These are phyloP conservation scores for Mimosa pudica DNA, from an alignment of 306 rosid species.

Conservation along the genomic window DNA sequence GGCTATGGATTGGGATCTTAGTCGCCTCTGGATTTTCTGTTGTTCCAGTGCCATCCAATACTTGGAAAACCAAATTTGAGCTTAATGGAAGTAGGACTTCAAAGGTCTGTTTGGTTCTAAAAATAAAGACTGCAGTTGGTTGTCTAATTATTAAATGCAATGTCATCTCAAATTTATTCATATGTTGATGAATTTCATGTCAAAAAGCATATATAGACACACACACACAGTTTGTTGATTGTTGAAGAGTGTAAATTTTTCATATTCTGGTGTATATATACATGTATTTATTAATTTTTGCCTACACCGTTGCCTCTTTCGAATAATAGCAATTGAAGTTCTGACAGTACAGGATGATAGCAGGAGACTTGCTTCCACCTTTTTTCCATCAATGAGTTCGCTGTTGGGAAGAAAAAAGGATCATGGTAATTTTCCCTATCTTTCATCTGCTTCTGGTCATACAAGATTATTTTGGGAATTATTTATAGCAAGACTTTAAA, in stretches of 20 bases:
- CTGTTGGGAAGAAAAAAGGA: constrained; percentile 2
- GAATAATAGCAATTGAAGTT: neutral
- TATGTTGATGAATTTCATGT: neutral
- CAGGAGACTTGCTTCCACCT: constrained; percentile 3
- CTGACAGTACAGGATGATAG: constrained; percentile 14
- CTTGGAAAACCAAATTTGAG: constrained; percentile 7
- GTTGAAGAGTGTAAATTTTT: neutral
- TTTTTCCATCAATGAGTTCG: neutral
- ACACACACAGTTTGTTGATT: neutral
- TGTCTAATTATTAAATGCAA: neutral
- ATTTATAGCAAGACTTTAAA: neutral
- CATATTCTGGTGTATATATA: neutral
- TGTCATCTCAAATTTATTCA: neutral
- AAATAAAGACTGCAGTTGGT: neutral
- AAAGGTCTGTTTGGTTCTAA: constrained; percentile 5
- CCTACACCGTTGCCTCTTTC: neutral
- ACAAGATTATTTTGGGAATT: neutral
- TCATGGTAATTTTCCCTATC: neutral
- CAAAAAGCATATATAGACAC: neutral
- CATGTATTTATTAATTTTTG: neutral
- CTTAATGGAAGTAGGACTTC: constrained; percentile 5
- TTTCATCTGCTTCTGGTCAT: neutral
- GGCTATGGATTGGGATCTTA: constrained; percentile 16
- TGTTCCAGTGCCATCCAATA: constrained; percentile 6
- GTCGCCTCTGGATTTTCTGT: constrained; percentile 9